A percentile compares a stretch with the other conserved stretches of the same genome.
Conservation (phyloP, 345 rosid genomes). For the Rhodamnia argentea region DNA sequence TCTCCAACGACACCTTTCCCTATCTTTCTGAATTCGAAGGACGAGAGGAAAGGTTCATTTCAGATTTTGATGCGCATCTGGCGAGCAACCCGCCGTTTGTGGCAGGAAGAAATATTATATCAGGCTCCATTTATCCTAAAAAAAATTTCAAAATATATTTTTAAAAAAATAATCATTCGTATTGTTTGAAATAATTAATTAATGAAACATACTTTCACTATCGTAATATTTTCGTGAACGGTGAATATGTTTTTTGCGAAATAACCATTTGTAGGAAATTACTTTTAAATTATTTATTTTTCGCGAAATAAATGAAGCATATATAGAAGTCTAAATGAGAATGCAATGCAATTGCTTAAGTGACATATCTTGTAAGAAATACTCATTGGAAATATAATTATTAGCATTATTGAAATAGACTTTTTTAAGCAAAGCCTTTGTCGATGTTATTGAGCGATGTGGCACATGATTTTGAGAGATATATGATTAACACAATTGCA, state of each 20-base stretch:
- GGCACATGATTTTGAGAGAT: background rate
- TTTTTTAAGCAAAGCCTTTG: background rate
- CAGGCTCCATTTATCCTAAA: rapidly evolving
- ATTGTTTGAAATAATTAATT: background rate
- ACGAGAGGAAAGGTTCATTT: background rate
- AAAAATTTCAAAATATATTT: background rate
- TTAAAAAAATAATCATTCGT: rapidly evolving
- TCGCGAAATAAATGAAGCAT: background rate
- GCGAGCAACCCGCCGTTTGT: rapidly evolving
- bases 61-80: background rate
- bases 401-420: background rate
- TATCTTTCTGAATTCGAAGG: background rate
- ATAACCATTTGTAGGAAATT: background rate
- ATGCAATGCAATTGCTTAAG: background rate
- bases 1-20: background rate
- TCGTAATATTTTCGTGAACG: background rate
- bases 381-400: background rate
- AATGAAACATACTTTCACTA: background rate
- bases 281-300: background rate
- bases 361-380: background rate
- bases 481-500: background rate
- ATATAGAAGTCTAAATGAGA: background rate
- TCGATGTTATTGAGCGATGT: background rate
- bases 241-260: background rate
- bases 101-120: background rate